These are phyloP conservation scores for Eucalyptus pauciflora DNA, from an alignment of 345 rosid species.

Conservation along the genomic window DNA sequence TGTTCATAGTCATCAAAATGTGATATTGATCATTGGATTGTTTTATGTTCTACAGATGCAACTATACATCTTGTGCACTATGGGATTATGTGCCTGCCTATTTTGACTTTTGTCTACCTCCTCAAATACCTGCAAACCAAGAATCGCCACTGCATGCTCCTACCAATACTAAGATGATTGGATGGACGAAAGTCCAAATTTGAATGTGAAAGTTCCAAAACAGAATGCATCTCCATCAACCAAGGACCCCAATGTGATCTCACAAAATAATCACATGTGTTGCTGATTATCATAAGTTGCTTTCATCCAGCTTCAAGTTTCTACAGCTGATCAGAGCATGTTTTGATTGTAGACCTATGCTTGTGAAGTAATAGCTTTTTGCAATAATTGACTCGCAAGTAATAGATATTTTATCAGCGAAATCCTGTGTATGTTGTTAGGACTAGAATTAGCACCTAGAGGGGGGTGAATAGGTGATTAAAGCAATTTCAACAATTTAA, in stretches of 20 bases:
- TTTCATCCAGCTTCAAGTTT: neutral
- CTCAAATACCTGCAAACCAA: conserved; percentile 17
- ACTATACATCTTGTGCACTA: too few species aligned
- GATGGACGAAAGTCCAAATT: conserved; percentile 3
- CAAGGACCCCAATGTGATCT: neutral
- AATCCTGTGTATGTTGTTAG: too few species aligned
- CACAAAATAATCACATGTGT: neutral
- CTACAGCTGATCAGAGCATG: neutral
- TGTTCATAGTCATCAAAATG: neutral
- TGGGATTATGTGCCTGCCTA: neutral
- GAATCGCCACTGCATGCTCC: conserved; percentile 2
- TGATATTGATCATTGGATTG: neutral
- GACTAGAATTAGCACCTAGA: too few species aligned
- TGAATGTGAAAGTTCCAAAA: neutral
- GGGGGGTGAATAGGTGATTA: too few species aligned
- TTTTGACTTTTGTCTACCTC: neutral
- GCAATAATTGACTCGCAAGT: neutral
- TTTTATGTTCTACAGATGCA: too few species aligned
- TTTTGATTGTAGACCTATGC: too few species aligned
- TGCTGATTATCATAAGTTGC: too few species aligned
- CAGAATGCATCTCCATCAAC: neutral
- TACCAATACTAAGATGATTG: conserved; percentile 25
- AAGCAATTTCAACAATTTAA: too few species aligned
- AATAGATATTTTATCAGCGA: neutral
- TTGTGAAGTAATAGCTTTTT: too few species aligned